phyloP scores from a whole-genome alignment of 345 rosid genomes.

The Boechera divaricarpa region DNA sequence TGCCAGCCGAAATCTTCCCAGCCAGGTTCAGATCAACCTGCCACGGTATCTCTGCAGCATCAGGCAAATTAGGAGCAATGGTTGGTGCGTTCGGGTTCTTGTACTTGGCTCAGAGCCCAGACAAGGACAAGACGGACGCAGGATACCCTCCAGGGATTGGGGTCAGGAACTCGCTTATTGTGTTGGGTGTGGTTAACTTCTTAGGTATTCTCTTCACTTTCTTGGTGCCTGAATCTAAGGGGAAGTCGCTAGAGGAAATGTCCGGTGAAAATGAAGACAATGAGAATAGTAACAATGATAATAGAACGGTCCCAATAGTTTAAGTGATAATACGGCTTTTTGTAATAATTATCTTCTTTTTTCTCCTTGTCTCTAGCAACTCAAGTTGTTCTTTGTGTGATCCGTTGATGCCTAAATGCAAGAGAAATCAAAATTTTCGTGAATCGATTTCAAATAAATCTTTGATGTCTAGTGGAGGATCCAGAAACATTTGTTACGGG shows the following conservation, averaged over 20 bases:
- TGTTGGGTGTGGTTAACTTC: constrained; percentile 63
- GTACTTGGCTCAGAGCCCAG: constrained; percentile 58
- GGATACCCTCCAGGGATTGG: constrained; percentile 94
- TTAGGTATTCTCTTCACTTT: constrained; percentile 48
- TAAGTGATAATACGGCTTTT: constrained; percentile 5
- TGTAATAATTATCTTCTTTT: constrained; percentile 9
- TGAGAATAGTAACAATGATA: constrained; percentile 32
- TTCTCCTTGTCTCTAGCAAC: not conserved
- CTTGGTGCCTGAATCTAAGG: constrained; percentile 50
- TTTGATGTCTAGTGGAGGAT: too few relatives aligned
- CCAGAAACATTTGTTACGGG: too few relatives aligned
- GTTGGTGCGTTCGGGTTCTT: constrained; percentile 81
- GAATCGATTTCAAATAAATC: not conserved
- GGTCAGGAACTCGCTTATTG: constrained; percentile 66
- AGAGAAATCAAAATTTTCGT: not conserved
- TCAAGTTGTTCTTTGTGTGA: not conserved
- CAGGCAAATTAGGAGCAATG: constrained; percentile 83
- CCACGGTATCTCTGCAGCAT: constrained; percentile 78
- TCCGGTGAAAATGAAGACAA: constrained; percentile 48
- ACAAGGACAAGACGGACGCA: constrained; percentile 73
- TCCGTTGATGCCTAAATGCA: not conserved
- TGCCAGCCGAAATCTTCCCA: constrained; percentile 89
- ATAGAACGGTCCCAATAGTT: constrained; percentile 42
- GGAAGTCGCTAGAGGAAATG: constrained; percentile 46
- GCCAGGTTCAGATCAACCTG: constrained; percentile 87